Evolutionary conservation across 1,284 basidiomycete species (phyloP).

Genomic region (Pseudozyma sp.): DNA sequence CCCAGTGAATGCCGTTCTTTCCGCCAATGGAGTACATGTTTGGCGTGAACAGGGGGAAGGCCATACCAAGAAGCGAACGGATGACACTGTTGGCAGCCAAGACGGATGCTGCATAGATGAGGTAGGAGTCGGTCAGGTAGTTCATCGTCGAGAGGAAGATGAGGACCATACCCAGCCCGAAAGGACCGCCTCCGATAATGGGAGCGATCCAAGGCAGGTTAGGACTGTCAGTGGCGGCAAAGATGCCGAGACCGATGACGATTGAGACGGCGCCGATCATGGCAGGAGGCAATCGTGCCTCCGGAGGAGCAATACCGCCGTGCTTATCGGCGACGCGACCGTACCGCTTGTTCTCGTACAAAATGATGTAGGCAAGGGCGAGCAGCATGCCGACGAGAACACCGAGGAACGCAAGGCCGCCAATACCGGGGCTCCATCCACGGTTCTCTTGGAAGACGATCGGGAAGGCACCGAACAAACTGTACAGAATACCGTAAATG

Average conservation of each 20-base stretch:
- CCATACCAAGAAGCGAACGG: slow-evolving; percentile 76
- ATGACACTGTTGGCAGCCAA: slow-evolving; percentile 78
- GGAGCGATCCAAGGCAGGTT: slow-evolving; percentile 67
- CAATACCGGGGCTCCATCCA: slow-evolving; percentile 59
- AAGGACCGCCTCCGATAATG: slow-evolving; percentile 50
- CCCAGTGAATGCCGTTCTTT: slow-evolving; percentile 78
- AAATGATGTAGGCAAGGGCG: slow-evolving; percentile 53
- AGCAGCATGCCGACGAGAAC: slow-evolving; percentile 67
- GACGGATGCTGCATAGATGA: slow-evolving; percentile 72
- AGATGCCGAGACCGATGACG: slow-evolving; percentile 70
- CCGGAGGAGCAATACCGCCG: slow-evolving; percentile 64
- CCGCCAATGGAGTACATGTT: slow-evolving; percentile 71
- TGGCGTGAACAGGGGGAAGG: slow-evolving; percentile 71
- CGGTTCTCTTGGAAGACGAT: slow-evolving; percentile 65
- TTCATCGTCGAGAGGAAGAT: slow-evolving; percentile 73
- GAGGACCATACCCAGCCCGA: slow-evolving; percentile 70
- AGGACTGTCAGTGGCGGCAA: slow-evolving; percentile 58
- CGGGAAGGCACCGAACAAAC: slow-evolving; percentile 67
- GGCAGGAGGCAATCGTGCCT: slow-evolving; percentile 53
- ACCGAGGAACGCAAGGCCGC: slow-evolving; percentile 67
- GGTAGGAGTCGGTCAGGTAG: slow-evolving; percentile 72
- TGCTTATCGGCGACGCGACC: slow-evolving; percentile 39
- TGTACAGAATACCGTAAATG: slow-evolving; percentile 72
- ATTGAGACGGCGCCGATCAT: slow-evolving; percentile 68
- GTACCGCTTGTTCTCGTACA: slow-evolving; percentile 61